phyloP scores from a whole-genome alignment of 1,139 yeast species.

The Zygosaccharomyces pseudobailii region DNA sequence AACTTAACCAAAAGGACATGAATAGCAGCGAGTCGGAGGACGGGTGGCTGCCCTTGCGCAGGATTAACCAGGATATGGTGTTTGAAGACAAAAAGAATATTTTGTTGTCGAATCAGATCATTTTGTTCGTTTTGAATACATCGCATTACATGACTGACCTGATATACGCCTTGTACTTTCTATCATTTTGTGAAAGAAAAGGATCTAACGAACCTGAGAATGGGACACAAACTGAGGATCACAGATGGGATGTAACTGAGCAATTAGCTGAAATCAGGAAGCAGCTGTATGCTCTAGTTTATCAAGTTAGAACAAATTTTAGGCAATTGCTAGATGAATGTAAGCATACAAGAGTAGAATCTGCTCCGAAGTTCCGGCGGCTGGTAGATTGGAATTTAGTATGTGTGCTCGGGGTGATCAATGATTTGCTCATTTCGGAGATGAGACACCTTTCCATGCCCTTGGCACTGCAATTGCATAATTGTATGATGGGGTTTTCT shows the following conservation, averaged over 20 bases:
- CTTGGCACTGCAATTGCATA: slow-evolving; percentile 14
- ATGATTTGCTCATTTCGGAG: slow-evolving; percentile 10
- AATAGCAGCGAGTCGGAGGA: background rate
- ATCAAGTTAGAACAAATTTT: slow-evolving; percentile 9
- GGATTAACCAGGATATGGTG: background rate
- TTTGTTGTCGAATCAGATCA: slow-evolving; percentile 16
- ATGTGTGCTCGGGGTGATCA: slow-evolving; percentile 12
- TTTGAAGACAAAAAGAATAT: slow-evolving; percentile 11
- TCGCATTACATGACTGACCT: slow-evolving; percentile 25
- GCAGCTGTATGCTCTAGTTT: slow-evolving; percentile 10
- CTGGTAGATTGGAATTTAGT: slow-evolving; percentile 11
- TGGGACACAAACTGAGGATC: slow-evolving; percentile 2
- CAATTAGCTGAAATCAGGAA: slow-evolving; percentile 12
- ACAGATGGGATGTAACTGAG: slow-evolving; percentile 3
- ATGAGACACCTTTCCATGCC: slow-evolving; percentile 9
- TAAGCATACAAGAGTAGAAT: slow-evolving; percentile 7
- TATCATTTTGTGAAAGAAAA: slow-evolving; percentile 11
- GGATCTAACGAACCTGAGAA: slow-evolving; percentile 2
- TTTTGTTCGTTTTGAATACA: slow-evolving; percentile 19
- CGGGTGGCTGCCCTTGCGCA: background rate
- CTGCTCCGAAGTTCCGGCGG: slow-evolving; percentile 13
- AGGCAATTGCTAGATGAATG: slow-evolving; percentile 10
- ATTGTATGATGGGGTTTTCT: slow-evolving; percentile 23
- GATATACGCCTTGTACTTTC: slow-evolving; percentile 18
- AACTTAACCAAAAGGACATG: background rate